A percentile compares a stretch with the other conserved stretches of the same genome.
These are phyloP conservation scores for Trametes sanguinea DNA, from an alignment of 768 basidiomycete species.

Conservation along the genomic window DNA sequence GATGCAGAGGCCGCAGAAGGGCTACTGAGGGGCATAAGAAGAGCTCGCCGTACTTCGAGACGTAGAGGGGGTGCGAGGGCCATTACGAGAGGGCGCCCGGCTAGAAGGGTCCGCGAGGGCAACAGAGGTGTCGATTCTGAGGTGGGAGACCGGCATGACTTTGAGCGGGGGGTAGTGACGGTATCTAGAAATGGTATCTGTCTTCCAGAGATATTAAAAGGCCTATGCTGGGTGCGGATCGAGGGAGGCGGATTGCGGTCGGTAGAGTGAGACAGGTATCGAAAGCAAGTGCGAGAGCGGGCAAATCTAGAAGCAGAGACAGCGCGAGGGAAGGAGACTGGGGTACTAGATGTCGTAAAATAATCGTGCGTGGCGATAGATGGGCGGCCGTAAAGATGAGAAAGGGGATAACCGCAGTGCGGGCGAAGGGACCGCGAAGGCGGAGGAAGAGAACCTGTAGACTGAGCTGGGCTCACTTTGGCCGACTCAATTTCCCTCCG, in stretches of 20 bases:
- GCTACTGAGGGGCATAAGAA: slow-evolving; percentile 28
- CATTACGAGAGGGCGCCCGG: slow-evolving; percentile 19
- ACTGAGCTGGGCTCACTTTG: too few relatives aligned
- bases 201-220: too few relatives aligned
- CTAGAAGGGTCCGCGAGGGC: slow-evolving; percentile 24
- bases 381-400: slow-evolving; percentile 8
- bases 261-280: slow-evolving; percentile 1
- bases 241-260: background rate
- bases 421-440: slow-evolving; percentile 12
- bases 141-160: slow-evolving; percentile 31
- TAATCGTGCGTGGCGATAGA: slow-evolving; percentile 11
- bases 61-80: slow-evolving; percentile 7
- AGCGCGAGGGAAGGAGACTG: background rate
- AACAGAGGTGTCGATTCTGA: slow-evolving; percentile 38
- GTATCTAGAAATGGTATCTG: background rate
- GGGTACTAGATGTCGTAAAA: slow-evolving; percentile 16
- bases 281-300: slow-evolving; percentile 1
- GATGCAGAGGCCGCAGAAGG: slow-evolving; percentile 30
- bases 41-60: slow-evolving; percentile 28
- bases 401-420: background rate
- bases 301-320: slow-evolving; percentile 18
- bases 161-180: background rate
- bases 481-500: too few relatives aligned
- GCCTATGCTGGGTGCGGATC: background rate
- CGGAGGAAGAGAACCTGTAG: background rate